Base-by-base conservation (phyloP, 345 rosid genomes). In the Gossypium sturtianum region DNA sequence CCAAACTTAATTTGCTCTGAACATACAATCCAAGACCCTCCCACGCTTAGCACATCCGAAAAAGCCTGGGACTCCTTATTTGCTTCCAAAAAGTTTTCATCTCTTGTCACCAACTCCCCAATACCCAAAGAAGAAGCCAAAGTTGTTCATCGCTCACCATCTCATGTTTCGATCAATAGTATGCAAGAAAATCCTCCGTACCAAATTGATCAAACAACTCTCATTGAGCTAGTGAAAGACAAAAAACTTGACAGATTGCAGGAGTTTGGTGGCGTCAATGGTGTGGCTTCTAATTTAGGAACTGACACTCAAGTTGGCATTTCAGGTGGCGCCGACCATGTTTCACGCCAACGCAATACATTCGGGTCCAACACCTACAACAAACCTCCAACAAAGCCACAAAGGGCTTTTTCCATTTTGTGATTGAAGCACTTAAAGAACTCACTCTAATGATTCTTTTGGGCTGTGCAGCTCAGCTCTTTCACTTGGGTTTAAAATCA, bases 331-430 rank as follows among this genome's bases (percentile, higher is more conserved):
- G 76, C 62, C 7, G 80, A 75, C 0, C 86, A 89, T 63, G 56
- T 82, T 13, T 67, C 80, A 9, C 58, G 78, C 61, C 76, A 90
- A 43, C 90, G 78, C 2, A 70, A 79, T 1, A 80, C 78, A n/a
- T 91, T 87, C 11, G 97, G 98, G 13, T 81, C 85, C 16, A 93
- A 93, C 76, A 84, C 87, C 2, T 93, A 93, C 52, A 82, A 84
- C 17, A 88, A 86, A 74, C 90, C 88, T 0, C 93, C 90, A 27
- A 27, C 90, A 0, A 92, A 84, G 79, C 90, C 2, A 27, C 90
- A 0, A 92, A 84, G 79, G 76, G 83, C 60, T 76, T 90, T 12
- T 61, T 83, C 34, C 11, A 78, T 23, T 90, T 87, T 12, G 80
- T 88, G 19, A 25, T 79, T 12, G 91, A 87, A 58, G 93, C 86